phyloP scores from a whole-genome alignment of 139 green algal species.

The Gonium pectorale region DNA sequence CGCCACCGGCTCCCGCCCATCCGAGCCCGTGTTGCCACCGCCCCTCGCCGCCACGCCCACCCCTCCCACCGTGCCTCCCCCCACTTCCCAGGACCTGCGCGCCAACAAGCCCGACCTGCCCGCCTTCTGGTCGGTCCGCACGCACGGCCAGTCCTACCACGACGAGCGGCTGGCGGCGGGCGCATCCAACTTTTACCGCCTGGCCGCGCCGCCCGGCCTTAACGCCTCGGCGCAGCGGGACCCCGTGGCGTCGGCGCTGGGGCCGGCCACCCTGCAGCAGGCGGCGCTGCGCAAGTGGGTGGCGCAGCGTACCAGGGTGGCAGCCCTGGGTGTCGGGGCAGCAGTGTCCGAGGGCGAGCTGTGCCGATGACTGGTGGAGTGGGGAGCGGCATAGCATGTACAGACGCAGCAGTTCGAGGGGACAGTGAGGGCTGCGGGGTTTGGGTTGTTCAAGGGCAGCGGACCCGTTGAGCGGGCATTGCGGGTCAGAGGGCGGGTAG shows the following conservation, averaged over 20 bases:
- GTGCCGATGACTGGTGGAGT: no score
- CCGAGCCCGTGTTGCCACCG: no score
- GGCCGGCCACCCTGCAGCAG: slow-evolving; percentile 59
- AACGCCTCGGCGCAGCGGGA: background rate
- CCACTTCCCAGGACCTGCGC: background rate
- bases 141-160: slow-evolving; percentile 67
- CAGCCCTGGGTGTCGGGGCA: no score
- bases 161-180: slow-evolving; percentile 52
- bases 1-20: no score
- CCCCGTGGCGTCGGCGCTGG: slow-evolving; percentile 6
- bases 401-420: no score
- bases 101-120: slow-evolving; percentile 60
- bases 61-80: background rate
- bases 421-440: no score
- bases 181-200: slow-evolving; percentile 52
- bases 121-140: slow-evolving; percentile 64
- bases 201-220: slow-evolving; percentile 37
- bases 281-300: slow-evolving; percentile 53
- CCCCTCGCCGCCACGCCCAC: no score
- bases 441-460: no score
- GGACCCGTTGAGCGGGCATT: no score
- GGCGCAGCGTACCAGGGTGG: background rate
- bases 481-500: no score
- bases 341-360: no score
- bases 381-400: no score